Base-by-base conservation (phyloP, 495 filamentous ascomycete species). In the Hyphodiscus hymeniophilus region DNA sequence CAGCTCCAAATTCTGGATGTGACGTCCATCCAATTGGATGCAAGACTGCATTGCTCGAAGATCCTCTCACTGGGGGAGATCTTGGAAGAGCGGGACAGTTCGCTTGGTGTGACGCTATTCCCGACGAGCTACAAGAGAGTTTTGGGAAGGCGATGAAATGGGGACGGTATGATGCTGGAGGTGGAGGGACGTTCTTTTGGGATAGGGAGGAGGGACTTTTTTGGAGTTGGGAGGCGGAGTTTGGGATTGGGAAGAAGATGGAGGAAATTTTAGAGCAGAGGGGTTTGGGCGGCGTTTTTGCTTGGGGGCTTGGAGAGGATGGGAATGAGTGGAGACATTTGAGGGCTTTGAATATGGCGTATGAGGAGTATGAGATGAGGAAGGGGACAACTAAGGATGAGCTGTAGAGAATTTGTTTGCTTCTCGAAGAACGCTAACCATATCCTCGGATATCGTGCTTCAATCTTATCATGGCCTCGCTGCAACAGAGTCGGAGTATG, bases 191-290 rank as follows among this genome's bases (percentile, higher is more conserved):
- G 56, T 87, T 82, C 54, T 86, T 80, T 60, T 84, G 74, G 67
- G 85, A 88, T 52, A 51, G 52, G 2, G 55, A 72, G 2, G 68
- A 72, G 24, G 66, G 74, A 46, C 57, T 85, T 26, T 88, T 81
- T 74, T 88, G 85, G 84, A 81, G 77, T 3, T 88, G 84, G 73
- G 84, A 89, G 56, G 85, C 80, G 0, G 69, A 79, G 1, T 69
- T 69, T 10, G 63, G 78, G 15, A 79, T 89, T 36, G 56, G 59
- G 31, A 70, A 71, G 49, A 89, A 88, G 66, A 81, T 85, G 51
- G 69, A 66, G 20, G 60, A 71, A 0, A 76, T 87, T 35, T 66
- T 87, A 21, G 63, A 70, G 13, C 66, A 66, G 43, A 77, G 73
- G 58, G 64, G 67, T 18, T 55, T 89, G 2, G 85, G 84, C 3